Conservation (phyloP, 768 basidiomycete species). For the Lactarius sanguifluus region DNA sequence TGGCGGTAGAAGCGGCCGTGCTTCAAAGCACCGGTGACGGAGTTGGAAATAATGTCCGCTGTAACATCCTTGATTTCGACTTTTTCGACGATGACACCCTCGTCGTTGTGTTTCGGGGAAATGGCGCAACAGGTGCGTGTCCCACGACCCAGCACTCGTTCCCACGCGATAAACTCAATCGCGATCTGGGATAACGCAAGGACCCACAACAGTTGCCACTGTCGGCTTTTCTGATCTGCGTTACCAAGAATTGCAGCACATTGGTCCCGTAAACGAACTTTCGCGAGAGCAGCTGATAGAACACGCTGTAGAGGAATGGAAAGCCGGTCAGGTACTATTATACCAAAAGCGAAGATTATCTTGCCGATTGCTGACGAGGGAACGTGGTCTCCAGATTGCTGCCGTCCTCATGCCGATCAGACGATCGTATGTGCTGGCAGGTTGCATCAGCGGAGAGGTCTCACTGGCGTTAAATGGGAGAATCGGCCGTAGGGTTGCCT, state of each 20-base stretch:
- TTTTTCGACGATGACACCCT: slow-evolving; percentile 78
- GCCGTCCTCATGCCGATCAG: slow-evolving; percentile 52
- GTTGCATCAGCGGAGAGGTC: slow-evolving; percentile 52
- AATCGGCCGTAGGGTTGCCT: slow-evolving; percentile 69
- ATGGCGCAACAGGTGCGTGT: slow-evolving; percentile 50
- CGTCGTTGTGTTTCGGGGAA: slow-evolving; percentile 60
- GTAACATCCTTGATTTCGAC: slow-evolving; percentile 63
- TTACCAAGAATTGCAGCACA: slow-evolving; percentile 53
- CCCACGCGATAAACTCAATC: slow-evolving; percentile 24
- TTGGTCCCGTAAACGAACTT: slow-evolving; percentile 51
- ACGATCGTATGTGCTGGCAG: slow-evolving; percentile 54
- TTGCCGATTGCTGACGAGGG: slow-evolving; percentile 20
- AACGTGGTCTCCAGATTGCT: slow-evolving; percentile 44
- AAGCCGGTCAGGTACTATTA: slow-evolving; percentile 60
- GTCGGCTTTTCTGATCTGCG: slow-evolving; percentile 59
- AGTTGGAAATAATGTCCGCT: slow-evolving; percentile 40
- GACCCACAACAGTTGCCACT: slow-evolving; percentile 59
- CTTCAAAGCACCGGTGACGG: slow-evolving; percentile 51
- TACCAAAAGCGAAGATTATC: slow-evolving; percentile 30
- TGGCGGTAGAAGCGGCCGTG: slow-evolving; percentile 46
- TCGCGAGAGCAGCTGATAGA: slow-evolving; percentile 67
- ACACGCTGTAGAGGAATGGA: slow-evolving; percentile 54
- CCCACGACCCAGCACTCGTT: slow-evolving; percentile 29
- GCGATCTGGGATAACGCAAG: slow-evolving; percentile 40
- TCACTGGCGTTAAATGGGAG: slow-evolving; percentile 74